phyloP scores from a whole-genome alignment of 2,329 filamentous ascomycete genomes.

The Penicillium griseofulvum region DNA sequence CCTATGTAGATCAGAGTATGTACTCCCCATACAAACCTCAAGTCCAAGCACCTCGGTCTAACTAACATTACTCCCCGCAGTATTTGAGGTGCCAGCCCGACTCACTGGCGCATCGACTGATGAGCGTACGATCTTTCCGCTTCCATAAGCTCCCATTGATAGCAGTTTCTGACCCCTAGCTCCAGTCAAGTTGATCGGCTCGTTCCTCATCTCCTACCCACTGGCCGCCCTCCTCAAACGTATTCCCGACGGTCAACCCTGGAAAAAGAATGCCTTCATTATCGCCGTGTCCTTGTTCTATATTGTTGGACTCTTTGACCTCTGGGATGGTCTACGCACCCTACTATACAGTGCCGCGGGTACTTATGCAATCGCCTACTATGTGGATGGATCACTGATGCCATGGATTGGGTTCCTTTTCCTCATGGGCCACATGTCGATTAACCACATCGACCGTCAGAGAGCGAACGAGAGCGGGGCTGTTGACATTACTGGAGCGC shows the following conservation, averaged over 20 bases:
- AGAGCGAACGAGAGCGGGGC: conserved; percentile 61
- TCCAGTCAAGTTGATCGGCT: conserved; percentile 86
- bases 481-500: conserved; percentile 87
- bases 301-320: conserved; percentile 85
- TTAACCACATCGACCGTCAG: conserved; percentile 83
- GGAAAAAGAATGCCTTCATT: conserved; percentile 83
- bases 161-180: conserved; percentile 3
- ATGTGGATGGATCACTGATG: conserved; percentile 86
- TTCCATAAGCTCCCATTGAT: neutral
- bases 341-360: conserved; percentile 75
- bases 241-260: conserved; percentile 78
- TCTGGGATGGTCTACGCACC: conserved; percentile 81
- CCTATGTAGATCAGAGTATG: conserved; percentile 62
- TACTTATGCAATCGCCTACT: conserved; percentile 79
- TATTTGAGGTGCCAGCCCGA: conserved; percentile 59
- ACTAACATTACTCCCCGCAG: conserved; percentile 39
- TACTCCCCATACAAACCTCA: neutral
- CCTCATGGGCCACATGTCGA: conserved; percentile 90
- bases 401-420: conserved; percentile 95
- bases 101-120: conserved; percentile 63
- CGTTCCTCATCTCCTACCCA: conserved; percentile 89
- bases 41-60: conserved; percentile 13
- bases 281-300: conserved; percentile 82
- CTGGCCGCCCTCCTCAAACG: conserved; percentile 85
- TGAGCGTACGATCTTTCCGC: conserved; percentile 50